These are phyloP conservation scores for Chrysophaeum taylorii DNA, from an alignment of 352 stramenopile genomes.

Conservation along the genomic window DNA sequence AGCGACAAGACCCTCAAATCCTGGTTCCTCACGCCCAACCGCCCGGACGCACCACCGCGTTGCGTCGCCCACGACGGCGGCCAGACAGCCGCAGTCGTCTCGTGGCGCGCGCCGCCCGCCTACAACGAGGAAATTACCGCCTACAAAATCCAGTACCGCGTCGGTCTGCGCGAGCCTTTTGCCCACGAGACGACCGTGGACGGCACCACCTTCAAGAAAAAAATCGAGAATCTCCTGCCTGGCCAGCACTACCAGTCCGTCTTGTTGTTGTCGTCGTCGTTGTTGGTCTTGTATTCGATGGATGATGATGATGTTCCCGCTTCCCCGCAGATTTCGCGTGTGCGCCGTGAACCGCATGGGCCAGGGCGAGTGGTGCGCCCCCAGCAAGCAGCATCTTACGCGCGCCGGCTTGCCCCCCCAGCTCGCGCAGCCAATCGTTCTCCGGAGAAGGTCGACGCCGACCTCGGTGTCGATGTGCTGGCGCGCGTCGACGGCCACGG, in stretches of 20 bases:
- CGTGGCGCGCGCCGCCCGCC: constrained; percentile 17
- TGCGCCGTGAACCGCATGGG: constrained; percentile 29
- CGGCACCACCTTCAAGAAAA: constrained; percentile 1
- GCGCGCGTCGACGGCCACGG: constrained; percentile 15
- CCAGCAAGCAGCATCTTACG: constrained; percentile 18
- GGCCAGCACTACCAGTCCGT: constrained; percentile 30
- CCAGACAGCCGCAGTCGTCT: background rate
- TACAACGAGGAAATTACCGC: constrained; percentile 24
- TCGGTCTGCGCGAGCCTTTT: constrained; percentile 20
- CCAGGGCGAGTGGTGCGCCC: constrained; percentile 18
- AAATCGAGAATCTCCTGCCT: constrained; percentile 11
- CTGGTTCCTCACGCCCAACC: constrained; percentile 21
- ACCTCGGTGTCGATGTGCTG: constrained; percentile 8
- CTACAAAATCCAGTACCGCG: constrained; percentile 22
- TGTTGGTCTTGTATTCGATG: no score
- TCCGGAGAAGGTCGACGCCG: background rate
- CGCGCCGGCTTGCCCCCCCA: constrained; percentile 16
- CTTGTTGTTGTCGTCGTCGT: no score
- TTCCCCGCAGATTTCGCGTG: no score
- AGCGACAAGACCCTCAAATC: constrained; percentile 19
- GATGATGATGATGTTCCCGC: no score
- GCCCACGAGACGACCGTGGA: constrained; percentile 10
- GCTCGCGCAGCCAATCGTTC: constrained; percentile 17
- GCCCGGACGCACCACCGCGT: constrained; percentile 10
- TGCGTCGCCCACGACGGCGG: constrained; percentile 5